These are phyloP conservation scores for Metschnikowia cerradonensis DNA, from an alignment of 805 yeast species.

Conservation along the genomic window DNA sequence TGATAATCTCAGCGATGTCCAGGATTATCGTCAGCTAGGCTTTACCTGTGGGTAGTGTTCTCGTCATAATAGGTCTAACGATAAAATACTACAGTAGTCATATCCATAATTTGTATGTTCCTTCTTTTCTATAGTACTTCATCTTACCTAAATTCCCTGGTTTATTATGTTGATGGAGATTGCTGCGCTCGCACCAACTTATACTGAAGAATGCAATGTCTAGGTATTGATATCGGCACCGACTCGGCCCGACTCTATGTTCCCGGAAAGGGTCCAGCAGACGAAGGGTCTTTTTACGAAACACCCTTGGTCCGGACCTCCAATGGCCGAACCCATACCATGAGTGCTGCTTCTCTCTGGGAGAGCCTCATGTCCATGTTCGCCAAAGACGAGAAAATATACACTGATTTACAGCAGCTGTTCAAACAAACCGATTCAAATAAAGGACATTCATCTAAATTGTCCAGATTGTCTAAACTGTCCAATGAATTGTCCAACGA, in stretches of 20 bases:
- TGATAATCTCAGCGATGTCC: too few relatives aligned
- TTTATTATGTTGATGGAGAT: too few relatives aligned
- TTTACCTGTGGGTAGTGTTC: too few relatives aligned
- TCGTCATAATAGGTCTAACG: too few relatives aligned
- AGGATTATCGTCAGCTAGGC: too few relatives aligned
- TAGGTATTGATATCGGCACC: constrained; percentile 53
- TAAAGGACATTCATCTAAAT: too few relatives aligned
- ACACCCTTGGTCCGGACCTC: constrained; percentile 8
- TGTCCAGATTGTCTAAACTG: too few relatives aligned
- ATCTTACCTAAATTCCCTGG: too few relatives aligned
- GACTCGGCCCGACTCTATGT: constrained; percentile 43
- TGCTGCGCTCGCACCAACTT: background rate
- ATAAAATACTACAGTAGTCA: too few relatives aligned
- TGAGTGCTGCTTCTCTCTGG: constrained; percentile 14
- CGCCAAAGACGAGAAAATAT: background rate
- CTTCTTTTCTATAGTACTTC: too few relatives aligned
- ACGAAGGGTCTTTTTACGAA: constrained; percentile 6
- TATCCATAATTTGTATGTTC: too few relatives aligned
- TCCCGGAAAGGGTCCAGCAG: constrained; percentile 11
- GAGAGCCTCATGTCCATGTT: constrained; percentile 9
- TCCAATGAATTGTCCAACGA: too few relatives aligned
- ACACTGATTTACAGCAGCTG: background rate
- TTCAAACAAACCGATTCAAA: background rate
- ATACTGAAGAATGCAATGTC: constrained; percentile 6
- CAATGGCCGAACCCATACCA: constrained; percentile 11